Evolutionary conservation across 192 early-diverging fungal species (phyloP), one percentile per base, ranked within the genome.

Genomic region (Coemansia biformis): DNA sequence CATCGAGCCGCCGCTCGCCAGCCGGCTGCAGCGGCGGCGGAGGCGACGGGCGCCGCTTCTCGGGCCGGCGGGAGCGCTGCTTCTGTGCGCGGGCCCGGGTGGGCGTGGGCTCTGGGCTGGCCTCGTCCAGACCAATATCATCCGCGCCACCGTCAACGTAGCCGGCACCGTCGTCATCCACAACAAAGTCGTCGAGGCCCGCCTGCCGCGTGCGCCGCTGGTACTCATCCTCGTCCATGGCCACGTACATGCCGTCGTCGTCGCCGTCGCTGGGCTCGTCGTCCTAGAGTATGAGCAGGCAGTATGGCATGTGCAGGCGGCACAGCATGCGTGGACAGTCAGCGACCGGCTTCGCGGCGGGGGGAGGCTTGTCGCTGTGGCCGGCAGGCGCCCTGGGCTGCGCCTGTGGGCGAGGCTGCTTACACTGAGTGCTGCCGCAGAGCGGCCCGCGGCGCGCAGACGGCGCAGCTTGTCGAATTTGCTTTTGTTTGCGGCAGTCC

Each of bases 181-280:
- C 63, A 8, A 77, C 63, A 47, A 77, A 77, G 42, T 67, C 67
- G 42, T 66, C 55, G 3, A 69, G 32, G 24, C 43, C 43, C 34
- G 18, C 23, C 3, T 40, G 34, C 15, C 53, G 51, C 26, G 51
- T 18, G 22, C 46, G 56, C 30, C 49, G 42, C 32, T 59, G 60
- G 44, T 68, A 76, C 30, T 67, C 63, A 30, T 59, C 64, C 17
- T 76, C 73, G 34, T 75, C 64, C 15, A 70, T 59, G 16, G 54
- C 52, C 51, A 54, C 63, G 42, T 65, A 64, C 49, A 72, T 40
- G 13, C 40, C 53, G 19, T 48, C 57, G 8, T 48, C 47, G 28
- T 49, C 58, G 22, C 51, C 57, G 0, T 52, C 29, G 38, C 35
- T 16, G 30, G 19, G 18, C 18, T 51, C 43, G 17, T 50, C 36